phyloP scores from a whole-genome alignment of 345 rosid genomes.

The Physaria fendleri region DNA sequence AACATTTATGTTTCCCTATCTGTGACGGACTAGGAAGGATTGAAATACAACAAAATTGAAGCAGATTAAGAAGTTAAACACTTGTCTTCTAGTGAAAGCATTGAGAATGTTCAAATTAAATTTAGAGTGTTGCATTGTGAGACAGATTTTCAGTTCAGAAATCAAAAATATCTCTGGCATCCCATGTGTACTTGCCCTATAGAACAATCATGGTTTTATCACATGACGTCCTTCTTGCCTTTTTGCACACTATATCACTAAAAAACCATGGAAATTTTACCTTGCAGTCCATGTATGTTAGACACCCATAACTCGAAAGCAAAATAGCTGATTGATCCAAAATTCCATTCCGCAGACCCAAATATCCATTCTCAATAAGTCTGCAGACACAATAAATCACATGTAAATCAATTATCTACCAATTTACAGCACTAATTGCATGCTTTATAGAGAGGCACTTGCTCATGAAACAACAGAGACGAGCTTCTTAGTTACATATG shows the following conservation, averaged over 20 bases:
- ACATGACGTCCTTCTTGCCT: conserved; percentile 5
- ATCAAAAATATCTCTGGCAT: neutral
- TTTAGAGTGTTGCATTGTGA: too few species aligned
- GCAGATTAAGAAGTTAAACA: neutral
- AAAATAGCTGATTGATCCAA: conserved; percentile 92
- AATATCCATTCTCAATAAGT: conserved; percentile 82
- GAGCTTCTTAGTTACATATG: conserved; percentile 3
- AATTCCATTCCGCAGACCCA: conserved; percentile 90
- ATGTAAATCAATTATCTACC: conserved; percentile 13
- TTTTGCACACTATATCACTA: neutral
- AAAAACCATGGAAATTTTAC: conserved; percentile 35
- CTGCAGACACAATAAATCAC: conserved; percentile 36
- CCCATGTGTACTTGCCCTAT: conserved; percentile 1
- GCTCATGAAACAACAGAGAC: conserved; percentile 8
- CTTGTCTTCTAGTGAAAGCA: neutral
- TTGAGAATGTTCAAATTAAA: neutral
- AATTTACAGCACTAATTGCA: conserved; percentile 10
- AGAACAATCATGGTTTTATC: conserved; percentile 6
- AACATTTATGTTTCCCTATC: conserved; percentile 6
- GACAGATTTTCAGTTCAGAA: neutral
- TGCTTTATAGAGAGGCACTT: neutral
- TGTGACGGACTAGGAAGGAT: neutral
- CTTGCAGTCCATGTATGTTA: conserved; percentile 90
- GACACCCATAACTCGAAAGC: conserved; percentile 75
- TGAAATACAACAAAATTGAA: neutral